Evolutionary conservation across 805 yeast species (phyloP), one percentile per base, ranked within the genome.

Genomic region (Monosporozyma servazzii): DNA sequence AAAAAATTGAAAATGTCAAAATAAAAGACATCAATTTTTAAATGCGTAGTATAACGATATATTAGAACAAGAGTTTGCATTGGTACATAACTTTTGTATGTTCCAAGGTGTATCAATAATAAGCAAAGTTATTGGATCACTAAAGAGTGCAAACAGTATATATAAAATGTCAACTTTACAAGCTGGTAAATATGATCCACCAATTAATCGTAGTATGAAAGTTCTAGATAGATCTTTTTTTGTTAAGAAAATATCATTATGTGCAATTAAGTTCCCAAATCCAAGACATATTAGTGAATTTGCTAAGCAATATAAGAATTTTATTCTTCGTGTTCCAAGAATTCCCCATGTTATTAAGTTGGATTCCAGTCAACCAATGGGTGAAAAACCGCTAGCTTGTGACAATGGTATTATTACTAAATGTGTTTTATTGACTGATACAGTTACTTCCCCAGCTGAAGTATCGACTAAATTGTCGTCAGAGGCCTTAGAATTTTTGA

Each of bases 221-320:
- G 74, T 62, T 15, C 74, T 91, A 41, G 93, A 91, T 66, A 75
- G 84, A 43, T 66, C 78, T 1, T 77, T 80, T 56, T 91, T 91
- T 70, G 61, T 70, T 6, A 74, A 73, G 15, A 68, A 72, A n/a
- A 69, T 86, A 13, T 76, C 79, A 1, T 69, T 88, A 20, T 78
- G 86, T 57, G 84, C 82, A 27, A 88, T 90, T 0, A 69, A 72
- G 48, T 80, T 91, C 59, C 81, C 83, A 4, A 81, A 89, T 50
- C 87, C 91, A 1, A 70, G 77, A 54, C 61, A 71, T 56, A 73
- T 88, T 30, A 81, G 87, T 5, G 60, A 60, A 2, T 83, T 89
- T 63, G 77, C 82, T n/a, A 84, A 81, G 60, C 58, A 66, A 3
- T 76, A 78, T 62, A 75, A 76, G 48, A 61, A 67, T 9, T 93